Base-by-base conservation (phyloP, 2,329 filamentous ascomycete species). In the Ophiobolus disseminans region DNA sequence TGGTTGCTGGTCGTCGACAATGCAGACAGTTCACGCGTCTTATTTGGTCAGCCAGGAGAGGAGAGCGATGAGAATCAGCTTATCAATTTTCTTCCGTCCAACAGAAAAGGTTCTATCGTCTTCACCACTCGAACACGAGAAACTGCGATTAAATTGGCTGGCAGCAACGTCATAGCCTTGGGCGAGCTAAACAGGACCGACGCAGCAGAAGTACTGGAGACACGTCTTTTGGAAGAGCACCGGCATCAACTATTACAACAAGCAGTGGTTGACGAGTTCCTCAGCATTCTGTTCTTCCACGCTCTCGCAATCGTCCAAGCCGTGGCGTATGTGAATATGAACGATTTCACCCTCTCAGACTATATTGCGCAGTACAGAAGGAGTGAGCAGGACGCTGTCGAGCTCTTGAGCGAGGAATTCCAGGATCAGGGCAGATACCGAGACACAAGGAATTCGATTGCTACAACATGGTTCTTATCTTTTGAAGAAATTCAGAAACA, bases 1-100 rank as follows among this genome's bases (percentile, higher is more conserved):
- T 80, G 75, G 77, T 60, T 80, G 1, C 45, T 80, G 31, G 60
- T 80, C 30, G 40, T 80, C n/a, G 76, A 80, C 44, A 80, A 78
- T 40, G 74, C 73, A 10, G 75, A 80, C 44, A 73, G 80, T 45
- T 38, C 39, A 3, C 47, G 68, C 1, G 45, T 76, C 2, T 44
- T 75, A 0, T 62, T 68, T 30, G 55, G 54, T 16, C 16, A 10
- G 9, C 17, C 21, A 6, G 14, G 21, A 8, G 34, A 36, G 17
- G 34, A n/a, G 3, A 21, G 6, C 10, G 14, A 7, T 6, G 8
- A 4, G 11, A n/a, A 3, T 7, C 22, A 5, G 17, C n/a, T 73
- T 2, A 37, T 35, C 1, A 42, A 68, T 5, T 67, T 65, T 50
- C 55, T 78, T 5, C 75, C 72, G 30, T 62, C n/a, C 26, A 69